Conservation (phyloP, 202 grass and related monocot species). For the Zoysia matrella region DNA sequence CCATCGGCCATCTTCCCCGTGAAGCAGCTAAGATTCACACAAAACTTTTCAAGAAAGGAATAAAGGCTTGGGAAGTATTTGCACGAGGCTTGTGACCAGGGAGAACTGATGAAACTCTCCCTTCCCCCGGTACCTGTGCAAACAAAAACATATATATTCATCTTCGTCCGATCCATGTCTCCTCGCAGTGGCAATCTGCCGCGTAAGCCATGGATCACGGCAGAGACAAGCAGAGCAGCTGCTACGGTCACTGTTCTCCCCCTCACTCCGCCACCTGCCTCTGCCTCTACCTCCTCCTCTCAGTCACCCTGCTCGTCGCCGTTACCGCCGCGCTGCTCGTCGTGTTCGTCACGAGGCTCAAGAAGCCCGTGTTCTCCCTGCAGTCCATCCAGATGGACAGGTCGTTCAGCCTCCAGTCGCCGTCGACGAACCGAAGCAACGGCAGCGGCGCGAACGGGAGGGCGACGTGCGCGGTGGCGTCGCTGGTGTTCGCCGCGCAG, state of each 20-base stretch:
- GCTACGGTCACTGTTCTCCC: conserved; percentile 22
- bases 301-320: conserved; percentile 51
- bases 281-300: conserved; percentile 50
- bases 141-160: conserved; percentile 41
- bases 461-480: conserved; percentile 55
- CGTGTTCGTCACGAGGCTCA: conserved; percentile 59
- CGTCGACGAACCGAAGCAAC: conserved; percentile 8
- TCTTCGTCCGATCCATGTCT: conserved; percentile 36
- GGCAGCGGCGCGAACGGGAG: conserved; percentile 30
- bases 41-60: conserved; percentile 89
- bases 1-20: conserved; percentile 31
- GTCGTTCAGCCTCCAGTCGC: conserved; percentile 50
- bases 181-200: conserved; percentile 9
- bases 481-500: conserved; percentile 62
- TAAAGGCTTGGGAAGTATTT: conserved; percentile 81
- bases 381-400: conserved; percentile 69
- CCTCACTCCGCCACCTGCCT: conserved; percentile 49
- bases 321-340: conserved; percentile 46
- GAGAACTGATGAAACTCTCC: conserved; percentile 33
- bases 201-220: conserved; percentile 40
- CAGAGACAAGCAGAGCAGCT: conserved; percentile 34
- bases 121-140: conserved; percentile 14
- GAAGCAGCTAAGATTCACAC: conserved; percentile 55
- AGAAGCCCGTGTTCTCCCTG: conserved; percentile 74
- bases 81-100: conserved; percentile 69